These are phyloP conservation scores for Colletotrichum siamense DNA, from an alignment of 2,329 filamentous ascomycete species.

Conservation along the genomic window DNA sequence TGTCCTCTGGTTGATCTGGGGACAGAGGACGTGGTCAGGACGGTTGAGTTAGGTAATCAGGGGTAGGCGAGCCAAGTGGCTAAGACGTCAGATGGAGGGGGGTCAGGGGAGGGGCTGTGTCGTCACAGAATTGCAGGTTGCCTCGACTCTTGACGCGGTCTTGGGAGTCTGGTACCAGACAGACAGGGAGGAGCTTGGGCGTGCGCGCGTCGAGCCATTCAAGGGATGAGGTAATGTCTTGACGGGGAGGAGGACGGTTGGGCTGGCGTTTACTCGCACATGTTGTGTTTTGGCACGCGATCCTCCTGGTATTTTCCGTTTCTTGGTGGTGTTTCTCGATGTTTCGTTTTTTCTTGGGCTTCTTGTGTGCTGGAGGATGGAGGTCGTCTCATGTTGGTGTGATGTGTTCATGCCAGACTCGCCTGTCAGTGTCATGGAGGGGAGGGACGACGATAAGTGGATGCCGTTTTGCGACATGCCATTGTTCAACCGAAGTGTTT, in stretches of 20 bases:
- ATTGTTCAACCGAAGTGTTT: not conserved
- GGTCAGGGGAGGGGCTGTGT: not conserved
- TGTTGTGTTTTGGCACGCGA: not conserved
- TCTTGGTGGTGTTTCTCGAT: not conserved
- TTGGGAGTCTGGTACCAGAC: not conserved
- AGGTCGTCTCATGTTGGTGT: not conserved
- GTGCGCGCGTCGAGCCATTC: not conserved
- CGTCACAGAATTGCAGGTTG: not conserved
- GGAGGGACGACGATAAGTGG: not conserved
- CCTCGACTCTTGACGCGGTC: not conserved
- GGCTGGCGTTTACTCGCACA: not conserved
- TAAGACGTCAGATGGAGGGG: not conserved
- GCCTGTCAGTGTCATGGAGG: not conserved
- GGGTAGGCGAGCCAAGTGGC: not conserved
- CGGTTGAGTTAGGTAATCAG: not conserved
- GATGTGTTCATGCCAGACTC: not conserved
- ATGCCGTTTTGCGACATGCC: not conserved
- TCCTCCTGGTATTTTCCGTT: not conserved
- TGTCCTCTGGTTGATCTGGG: not conserved
- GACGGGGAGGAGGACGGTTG: not conserved
- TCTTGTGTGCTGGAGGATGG: not conserved
- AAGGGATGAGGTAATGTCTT: not conserved
- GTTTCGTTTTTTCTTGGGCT: not conserved
- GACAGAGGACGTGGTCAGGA: not conserved
- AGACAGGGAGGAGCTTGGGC: not conserved